Evolutionary conservation across 2,329 filamentous ascomycete species (phyloP).

Genomic region (Fusarium caatingaense): DNA sequence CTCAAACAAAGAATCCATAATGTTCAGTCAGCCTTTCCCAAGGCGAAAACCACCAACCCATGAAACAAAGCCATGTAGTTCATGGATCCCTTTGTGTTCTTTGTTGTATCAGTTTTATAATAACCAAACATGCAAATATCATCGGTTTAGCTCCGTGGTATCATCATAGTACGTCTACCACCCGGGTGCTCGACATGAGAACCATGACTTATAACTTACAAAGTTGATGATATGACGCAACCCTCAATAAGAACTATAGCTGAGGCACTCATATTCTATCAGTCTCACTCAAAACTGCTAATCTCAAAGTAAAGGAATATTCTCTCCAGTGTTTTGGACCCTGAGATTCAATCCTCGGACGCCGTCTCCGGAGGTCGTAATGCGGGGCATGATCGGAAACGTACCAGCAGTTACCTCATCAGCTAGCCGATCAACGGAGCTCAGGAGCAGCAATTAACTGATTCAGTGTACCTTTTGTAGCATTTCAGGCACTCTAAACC

Average conservation of each 20-base stretch:
- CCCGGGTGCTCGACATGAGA: not conserved
- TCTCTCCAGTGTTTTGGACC: not conserved
- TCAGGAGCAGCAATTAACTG: slow-evolving; percentile 24
- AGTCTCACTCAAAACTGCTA: not conserved
- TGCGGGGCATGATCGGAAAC: slow-evolving; percentile 26
- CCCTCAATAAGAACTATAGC: not conserved
- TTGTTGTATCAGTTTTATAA: not conserved
- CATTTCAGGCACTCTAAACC: not conserved
- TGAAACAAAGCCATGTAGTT: not conserved
- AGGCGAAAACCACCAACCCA: not conserved
- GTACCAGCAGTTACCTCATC: slow-evolving; percentile 33
- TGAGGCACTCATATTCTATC: not conserved
- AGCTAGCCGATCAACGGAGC: slow-evolving; percentile 44
- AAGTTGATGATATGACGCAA: not conserved
- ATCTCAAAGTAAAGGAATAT: not conserved
- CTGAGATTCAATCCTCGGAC: not conserved
- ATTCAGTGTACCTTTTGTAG: slow-evolving; percentile 2
- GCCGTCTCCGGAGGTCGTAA: slow-evolving; percentile 35
- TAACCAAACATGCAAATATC: not conserved
- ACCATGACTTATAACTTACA: not conserved
- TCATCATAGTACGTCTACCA: not conserved
- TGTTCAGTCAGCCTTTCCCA: not conserved
- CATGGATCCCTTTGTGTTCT: not conserved
- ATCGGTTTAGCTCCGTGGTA: not conserved
- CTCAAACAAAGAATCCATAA: not conserved